Base-by-base conservation (phyloP, 345 rosid species). In the Syzygium jambos region DNA sequence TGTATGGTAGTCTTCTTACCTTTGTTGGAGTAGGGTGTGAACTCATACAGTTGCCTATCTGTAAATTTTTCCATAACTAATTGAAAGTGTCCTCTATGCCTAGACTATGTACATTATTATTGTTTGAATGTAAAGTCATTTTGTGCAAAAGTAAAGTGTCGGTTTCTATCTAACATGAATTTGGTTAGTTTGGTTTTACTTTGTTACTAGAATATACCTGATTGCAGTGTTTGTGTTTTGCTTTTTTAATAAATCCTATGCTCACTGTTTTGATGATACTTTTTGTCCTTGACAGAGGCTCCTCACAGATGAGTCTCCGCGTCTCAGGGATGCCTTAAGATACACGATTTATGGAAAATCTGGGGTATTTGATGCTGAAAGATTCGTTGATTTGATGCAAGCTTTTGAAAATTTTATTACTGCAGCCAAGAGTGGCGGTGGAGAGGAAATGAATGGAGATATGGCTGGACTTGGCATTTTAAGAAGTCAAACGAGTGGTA, bases 361-460 rank as follows among this genome's bases (percentile, higher is more conserved):
- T 38, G 97, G 98, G 57, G 97, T 97, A 86, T 97, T 97, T 91
- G 96, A 97, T 93, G 99, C 98, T 90, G 99, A 97, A 88, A 97
- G 98, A 91, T 97, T 97, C 91, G 95, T 97, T 84, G 99, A 97
- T 93, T 96, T 96, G 85, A 97, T 96, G 99, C 97, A 93, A 97
- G 99, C 99, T 68, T 97, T 97, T 88, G 99, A 97, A 92, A 95
- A 88, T 90, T 97, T 97, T 92, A 96, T 96, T 77, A 93, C 95
- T 85, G 98, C 98, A 85, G 99, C 98, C 88, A 97, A 95, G 95
- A 96, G 99, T 93, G 99, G 99, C 53, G 98, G 98, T 54, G 99
- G 99, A 87, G 98, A 95, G 92, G 89, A 88, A 86, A 85, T 97
- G 95, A 97, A 93, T 78, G 98, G 98, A 86, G 89, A 93, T 86